phyloP scores from a whole-genome alignment of 2,329 filamentous ascomycete genomes.

The Chaetomium strumarium region DNA sequence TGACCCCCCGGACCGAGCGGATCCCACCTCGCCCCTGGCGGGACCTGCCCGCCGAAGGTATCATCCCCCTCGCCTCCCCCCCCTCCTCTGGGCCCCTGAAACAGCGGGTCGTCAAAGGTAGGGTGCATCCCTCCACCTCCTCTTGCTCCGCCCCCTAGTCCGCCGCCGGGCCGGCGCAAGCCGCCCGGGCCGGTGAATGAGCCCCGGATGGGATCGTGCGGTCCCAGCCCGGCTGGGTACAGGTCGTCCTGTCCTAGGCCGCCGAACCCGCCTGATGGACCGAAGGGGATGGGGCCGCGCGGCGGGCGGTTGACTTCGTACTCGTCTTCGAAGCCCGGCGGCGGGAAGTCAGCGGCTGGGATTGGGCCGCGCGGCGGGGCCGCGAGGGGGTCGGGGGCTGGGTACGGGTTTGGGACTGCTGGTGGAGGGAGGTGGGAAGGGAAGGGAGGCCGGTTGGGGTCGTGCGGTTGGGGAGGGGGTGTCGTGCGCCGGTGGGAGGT shows the following conservation, averaged over 20 bases:
- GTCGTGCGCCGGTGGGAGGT: constrained; percentile 30
- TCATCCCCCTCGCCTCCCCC: constrained; percentile 37
- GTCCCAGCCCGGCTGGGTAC: constrained; percentile 79
- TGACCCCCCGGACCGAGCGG: constrained; percentile 65
- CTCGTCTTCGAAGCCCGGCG: constrained; percentile 91
- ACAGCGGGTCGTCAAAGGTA: constrained; percentile 86
- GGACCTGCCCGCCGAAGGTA: constrained; percentile 64
- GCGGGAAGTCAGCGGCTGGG: constrained; percentile 69
- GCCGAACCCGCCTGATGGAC: constrained; percentile 31
- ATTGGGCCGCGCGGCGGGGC: constrained; percentile 55
- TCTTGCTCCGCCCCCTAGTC: constrained; percentile 55
- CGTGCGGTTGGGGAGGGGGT: constrained; percentile 3
- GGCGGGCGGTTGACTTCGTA: constrained; percentile 70
- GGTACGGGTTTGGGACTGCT: constrained; percentile 57
- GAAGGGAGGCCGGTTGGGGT: constrained; percentile 34
- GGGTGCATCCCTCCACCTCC: constrained; percentile 82
- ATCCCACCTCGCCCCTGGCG: constrained; percentile 88
- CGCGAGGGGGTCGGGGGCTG: constrained; percentile 58
- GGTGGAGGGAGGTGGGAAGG: constrained; percentile 51
- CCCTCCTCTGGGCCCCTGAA: constrained; percentile 52
- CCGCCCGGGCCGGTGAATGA: constrained; percentile 42
- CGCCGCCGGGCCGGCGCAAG: constrained; percentile 44
- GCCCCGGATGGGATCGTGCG: constrained; percentile 71
- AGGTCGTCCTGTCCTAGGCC: constrained; percentile 79
- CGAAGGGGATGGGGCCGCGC: constrained; percentile 37